Base-by-base conservation (phyloP, 2,329 filamentous ascomycete species). In the Clonostachys chloroleuca region DNA sequence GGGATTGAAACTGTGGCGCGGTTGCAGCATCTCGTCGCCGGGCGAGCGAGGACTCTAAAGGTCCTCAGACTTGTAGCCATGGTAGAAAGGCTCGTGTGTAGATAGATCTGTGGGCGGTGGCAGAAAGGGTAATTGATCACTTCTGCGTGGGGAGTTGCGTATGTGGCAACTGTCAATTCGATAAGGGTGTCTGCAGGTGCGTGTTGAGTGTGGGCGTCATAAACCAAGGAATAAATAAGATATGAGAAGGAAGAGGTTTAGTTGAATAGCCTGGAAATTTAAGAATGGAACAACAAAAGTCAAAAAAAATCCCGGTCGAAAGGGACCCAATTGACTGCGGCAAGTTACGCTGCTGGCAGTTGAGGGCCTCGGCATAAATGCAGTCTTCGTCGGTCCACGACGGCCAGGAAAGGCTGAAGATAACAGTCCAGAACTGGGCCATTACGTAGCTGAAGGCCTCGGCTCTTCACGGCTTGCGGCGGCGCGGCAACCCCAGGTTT, bases 391-490 rank as follows among this genome's bases (percentile, higher is more conserved):
- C 55, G 56, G 57, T 53, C 46, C 13, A 35, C 46, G 37, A 46
- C 52, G 52, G 52, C 51, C 52, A 48, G 52, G 39, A 44, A 52
- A 51, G 52, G 54, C 54, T 56, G 44, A 41, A 40, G 39, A 52
- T 53, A 10, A 30, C 24, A 30, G 24, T 30, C 24, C 24, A 30
- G 24, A 30, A 30, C 9, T 30, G 24, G 24, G 24, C 24, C 24
- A 30, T 30, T 30, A 30, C 24, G 24, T 30, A 30, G 24, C 24
- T 30, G 24, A 30, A 30, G 33, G 20, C 34, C 43, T 53, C 63
- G 63, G 72, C 63, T 74, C 65, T 52, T 59, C 48, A 55, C 75
- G 75, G 73, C 63, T 75, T 70, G 47, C 57, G 34, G 60, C 73
- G 72, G 68, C 52, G 58, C 46, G 41, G 12, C 24, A 41, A 46